Evolutionary conservation across 371 early-diverging fungal genomes (phyloP), one percentile per base, ranked within the genome.

Genomic region (Amoeboaphelidium protococcarum): DNA sequence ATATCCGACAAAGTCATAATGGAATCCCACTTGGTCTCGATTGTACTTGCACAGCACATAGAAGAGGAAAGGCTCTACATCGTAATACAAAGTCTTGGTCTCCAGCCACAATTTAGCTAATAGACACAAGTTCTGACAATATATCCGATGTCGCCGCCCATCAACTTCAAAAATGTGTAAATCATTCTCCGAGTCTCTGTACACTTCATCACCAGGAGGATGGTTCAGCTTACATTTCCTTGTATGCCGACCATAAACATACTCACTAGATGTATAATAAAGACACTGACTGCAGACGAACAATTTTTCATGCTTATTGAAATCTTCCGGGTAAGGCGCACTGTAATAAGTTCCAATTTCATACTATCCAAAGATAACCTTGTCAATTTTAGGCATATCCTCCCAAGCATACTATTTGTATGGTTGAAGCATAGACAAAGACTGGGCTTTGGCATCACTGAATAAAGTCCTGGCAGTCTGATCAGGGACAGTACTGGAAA

Each of bases 61-160:
- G 60, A 95, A 99, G 53, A 98, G 56, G 60, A 99, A 99, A 1
- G 95, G 94, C 54, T 99, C 97, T 13, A 96, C 88, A 58, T 99
- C 98, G 59, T 95, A 99, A 59, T 88, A 95, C 10, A 98, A 69
- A n/a, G 98, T 94, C 60, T 99, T 99, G 72, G 97, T 97, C 64
- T 99, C 99, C 56, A 99, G 62, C 60, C 98, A 97, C 53, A 91
- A 68, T 56, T 99, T 99, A 42, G 91, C 89, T 25, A 85, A 50
- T 40, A 92, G 65, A 49, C 85, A 80, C 25, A 90, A 60, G 55
- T 90, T 88, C 46, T 87, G 69, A 54, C 90, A 88, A 58, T 85
- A 91, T 13, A 67, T 71, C 47, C 76, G 80, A 50, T 92, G 86
- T 41, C 76, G 73, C 41, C 80, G 59, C 0, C 92, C 92, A 59